Percentiles rank a stretch among this genome's conserved stretches.
phyloP scores from a whole-genome alignment of 1,139 yeast species.

The Hansenula lynferdii region DNA sequence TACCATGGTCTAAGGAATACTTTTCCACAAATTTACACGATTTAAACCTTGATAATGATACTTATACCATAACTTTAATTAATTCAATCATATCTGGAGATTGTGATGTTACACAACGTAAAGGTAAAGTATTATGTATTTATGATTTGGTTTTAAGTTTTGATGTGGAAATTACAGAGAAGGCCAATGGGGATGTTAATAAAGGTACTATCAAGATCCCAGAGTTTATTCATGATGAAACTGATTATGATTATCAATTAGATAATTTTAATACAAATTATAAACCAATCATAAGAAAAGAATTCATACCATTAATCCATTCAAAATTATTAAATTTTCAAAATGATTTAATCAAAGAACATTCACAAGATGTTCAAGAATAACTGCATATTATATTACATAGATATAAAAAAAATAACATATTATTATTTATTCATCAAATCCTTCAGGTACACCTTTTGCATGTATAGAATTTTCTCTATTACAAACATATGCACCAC shows the following conservation, averaged over 20 bases:
- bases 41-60: conserved; percentile 33
- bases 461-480: conserved; percentile 61
- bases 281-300: conserved; percentile 36
- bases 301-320: conserved; percentile 47
- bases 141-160: conserved; percentile 58
- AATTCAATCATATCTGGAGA: conserved; percentile 55
- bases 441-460: conserved; percentile 86
- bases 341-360: conserved; percentile 52
- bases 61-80: conserved; percentile 32
- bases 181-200: conserved; percentile 25
- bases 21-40: conserved; percentile 40
- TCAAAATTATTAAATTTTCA: conserved; percentile 53
- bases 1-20: conserved; percentile 69
- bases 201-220: conserved; percentile 44
- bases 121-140: conserved; percentile 73
- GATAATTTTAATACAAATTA: conserved; percentile 35
- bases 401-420: no score
- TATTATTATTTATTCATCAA: conserved; percentile 32
- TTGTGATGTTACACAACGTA: conserved; percentile 78
- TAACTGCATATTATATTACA: no score
- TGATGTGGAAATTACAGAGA: conserved; percentile 32
- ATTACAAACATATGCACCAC: conserved; percentile 62
- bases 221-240: conserved; percentile 74
- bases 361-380: conserved; percentile 56
- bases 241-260: conserved; percentile 54